Conservation (phyloP, 2,329 filamentous ascomycete genomes). For the Botrytis deweyae region DNA sequence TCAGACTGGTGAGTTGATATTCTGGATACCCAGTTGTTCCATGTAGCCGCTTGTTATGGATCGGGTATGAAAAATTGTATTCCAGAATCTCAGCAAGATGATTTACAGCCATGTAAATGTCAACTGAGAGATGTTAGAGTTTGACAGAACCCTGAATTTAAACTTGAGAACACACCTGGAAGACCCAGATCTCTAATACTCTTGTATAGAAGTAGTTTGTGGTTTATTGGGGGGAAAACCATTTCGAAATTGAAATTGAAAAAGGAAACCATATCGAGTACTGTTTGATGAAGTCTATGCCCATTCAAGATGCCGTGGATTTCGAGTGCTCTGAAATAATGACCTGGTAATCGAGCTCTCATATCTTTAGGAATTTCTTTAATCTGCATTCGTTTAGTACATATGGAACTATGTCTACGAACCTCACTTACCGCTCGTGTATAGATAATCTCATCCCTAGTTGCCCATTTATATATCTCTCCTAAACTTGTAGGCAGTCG, state of each 20-base stretch:
- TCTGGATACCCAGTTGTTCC: conserved; percentile 68
- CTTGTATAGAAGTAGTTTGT: conserved; percentile 64
- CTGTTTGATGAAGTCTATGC: conserved; percentile 62
- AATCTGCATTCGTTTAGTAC: conserved; percentile 45
- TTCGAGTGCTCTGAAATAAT: conserved; percentile 61
- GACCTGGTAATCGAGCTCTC: conserved; percentile 60
- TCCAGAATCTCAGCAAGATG: conserved; percentile 46
- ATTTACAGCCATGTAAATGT: conserved; percentile 60
- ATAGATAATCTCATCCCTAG: conserved; percentile 68
- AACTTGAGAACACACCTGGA: conserved; percentile 58
- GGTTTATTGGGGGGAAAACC: conserved; percentile 70
- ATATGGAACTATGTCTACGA: background rate
- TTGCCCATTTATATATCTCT: conserved; percentile 69
- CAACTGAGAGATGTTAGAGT: conserved; percentile 49
- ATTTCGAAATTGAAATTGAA: conserved; percentile 70
- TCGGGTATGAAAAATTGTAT: conserved; percentile 58
- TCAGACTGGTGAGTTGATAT: conserved; percentile 64
- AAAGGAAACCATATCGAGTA: conserved; percentile 61
- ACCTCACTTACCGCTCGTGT: conserved; percentile 57
- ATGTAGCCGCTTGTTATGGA: conserved; percentile 44
- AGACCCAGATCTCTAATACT: conserved; percentile 71
- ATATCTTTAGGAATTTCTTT: conserved; percentile 62
- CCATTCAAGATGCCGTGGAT: conserved; percentile 47
- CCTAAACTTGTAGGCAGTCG: conserved; percentile 73
- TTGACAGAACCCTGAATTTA: conserved; percentile 1